A percentile compares a stretch with the other conserved stretches of the same genome.
Conservation (phyloP, 176 grass and related monocot species). For the Juncus effusus region DNA sequence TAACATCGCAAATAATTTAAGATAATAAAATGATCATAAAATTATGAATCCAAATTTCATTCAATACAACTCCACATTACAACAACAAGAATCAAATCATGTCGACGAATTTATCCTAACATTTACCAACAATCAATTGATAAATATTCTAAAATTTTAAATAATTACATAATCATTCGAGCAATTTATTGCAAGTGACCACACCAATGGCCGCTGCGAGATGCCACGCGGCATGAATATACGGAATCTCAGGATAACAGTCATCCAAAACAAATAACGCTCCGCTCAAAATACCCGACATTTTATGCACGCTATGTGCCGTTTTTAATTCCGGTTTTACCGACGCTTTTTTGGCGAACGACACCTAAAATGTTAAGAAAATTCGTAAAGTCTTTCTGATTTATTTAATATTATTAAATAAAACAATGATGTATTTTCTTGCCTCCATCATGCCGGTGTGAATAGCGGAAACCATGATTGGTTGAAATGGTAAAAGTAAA, state of each 20-base stretch:
- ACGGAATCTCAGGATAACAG: conserved; percentile 66
- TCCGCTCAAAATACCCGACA: conserved; percentile 81
- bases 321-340: conserved; percentile 68
- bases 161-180: conserved; percentile 38
- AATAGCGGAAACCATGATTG: conserved; percentile 84
- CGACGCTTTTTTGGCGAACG: conserved; percentile 73
- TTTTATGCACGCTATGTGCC: conserved; percentile 83
- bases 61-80: conserved; percentile 9
- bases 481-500: conserved; percentile 81
- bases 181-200: conserved; percentile 86
- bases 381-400: background rate
- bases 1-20: conserved; percentile 1
- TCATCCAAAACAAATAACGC: conserved; percentile 80
- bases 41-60: conserved; percentile 9
- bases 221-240: conserved; percentile 93
- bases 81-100: conserved; percentile 8
- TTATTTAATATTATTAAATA: background rate
- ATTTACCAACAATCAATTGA: conserved; percentile 38
- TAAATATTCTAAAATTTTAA: conserved; percentile 2
- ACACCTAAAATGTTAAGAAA: conserved; percentile 42
- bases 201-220: conserved; percentile 82
- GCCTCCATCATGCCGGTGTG: conserved; percentile 96
- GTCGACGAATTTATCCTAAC: conserved; percentile 32
- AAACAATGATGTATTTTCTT: conserved; percentile 30
- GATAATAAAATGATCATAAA: background rate